Evolutionary conservation across 768 basidiomycete species (phyloP), one percentile per base, ranked within the genome.

Genomic region (Tremella mesenterica): DNA sequence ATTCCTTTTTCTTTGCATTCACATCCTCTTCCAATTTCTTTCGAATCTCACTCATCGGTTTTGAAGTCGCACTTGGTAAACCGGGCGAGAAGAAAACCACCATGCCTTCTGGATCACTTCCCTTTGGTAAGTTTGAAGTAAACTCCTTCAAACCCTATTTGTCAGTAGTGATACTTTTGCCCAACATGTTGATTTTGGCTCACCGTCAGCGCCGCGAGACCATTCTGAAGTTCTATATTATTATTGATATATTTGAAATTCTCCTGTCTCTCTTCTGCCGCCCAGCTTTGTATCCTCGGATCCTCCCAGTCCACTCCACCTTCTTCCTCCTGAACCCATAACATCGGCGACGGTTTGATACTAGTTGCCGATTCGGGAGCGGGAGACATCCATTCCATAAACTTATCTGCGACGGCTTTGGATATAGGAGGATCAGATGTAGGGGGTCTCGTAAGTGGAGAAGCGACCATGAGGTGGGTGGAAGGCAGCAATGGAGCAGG

Each of bases 271-370:
- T 67, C 67, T 21, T 52, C 39, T 3, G 60, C 61, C 21, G 31
- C 46, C 70, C 67, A 69, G 38, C 44, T 52, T 44, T 64, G 59
- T 21, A 71, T 61, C 45, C 70, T 45, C 29, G 48, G 48, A 48
- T 71, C 70, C 13, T 56, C 52, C 70, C 70, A 71, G 47, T 67
- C 50, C 13, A 69, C 50, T 33, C 52, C 60, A 14, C 44, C 50
- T 4, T 53, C 48, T 23, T 44, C 43, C 20, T 31, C 41, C 29
- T 60, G 53, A 6, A 58, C 28, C 9, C 57, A 58, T 18, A 50
- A 45, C 39, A 65, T 53, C 1, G 70, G 70, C 8, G 67, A 67
- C 18, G 59, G 60, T 4, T 54, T 48, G 16, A 69, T 63, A 3
- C 47, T 44, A 21, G 23, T 23, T 1, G 48, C 21, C 7, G 54